Evolutionary conservation across 73 alveolate species (phyloP).

Genomic region (Effrenium voratum): DNA sequence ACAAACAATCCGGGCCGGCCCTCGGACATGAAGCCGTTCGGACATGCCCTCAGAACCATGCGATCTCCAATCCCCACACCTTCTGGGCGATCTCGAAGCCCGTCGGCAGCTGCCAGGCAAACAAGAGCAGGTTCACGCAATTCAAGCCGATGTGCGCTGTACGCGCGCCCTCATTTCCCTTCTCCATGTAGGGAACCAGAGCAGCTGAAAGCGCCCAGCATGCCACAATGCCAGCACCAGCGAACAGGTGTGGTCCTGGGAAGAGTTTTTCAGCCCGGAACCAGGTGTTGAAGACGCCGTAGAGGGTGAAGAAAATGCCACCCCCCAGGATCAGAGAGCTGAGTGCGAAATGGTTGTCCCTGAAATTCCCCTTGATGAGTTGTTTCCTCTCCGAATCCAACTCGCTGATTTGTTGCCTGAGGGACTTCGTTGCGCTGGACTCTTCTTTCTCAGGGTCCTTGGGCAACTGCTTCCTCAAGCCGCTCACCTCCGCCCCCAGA

Average conservation of each 20-base stretch:
- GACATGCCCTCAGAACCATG: slow-evolving; percentile 32
- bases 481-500: slow-evolving; percentile 29
- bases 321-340: slow-evolving; percentile 83
- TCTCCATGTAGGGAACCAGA: slow-evolving; percentile 81
- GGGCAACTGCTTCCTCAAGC: slow-evolving; percentile 62
- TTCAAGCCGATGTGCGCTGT: slow-evolving; percentile 67
- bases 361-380: slow-evolving; percentile 48
- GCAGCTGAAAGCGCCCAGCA: slow-evolving; percentile 77
- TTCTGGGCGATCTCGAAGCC: slow-evolving; percentile 89
- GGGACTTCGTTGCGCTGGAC: slow-evolving; percentile 6
- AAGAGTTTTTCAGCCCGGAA: slow-evolving; percentile 83
- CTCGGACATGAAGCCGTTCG: too few relatives aligned
- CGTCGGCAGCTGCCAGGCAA: slow-evolving; percentile 85
- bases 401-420: slow-evolving; percentile 46
- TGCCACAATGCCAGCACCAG: slow-evolving; percentile 77
- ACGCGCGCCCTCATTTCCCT: slow-evolving; percentile 56
- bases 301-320: slow-evolving; percentile 73
- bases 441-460: slow-evolving; percentile 69
- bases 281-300: slow-evolving; percentile 83
- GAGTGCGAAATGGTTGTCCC: slow-evolving; percentile 60
- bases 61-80: slow-evolving; percentile 76
- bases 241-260: slow-evolving; percentile 73
- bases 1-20: too few relatives aligned
- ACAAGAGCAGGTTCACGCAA: slow-evolving; percentile 55
- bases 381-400: slow-evolving; percentile 74